Base-by-base conservation (phyloP, 192 early-diverging fungal genomes). In the Coemansia sp. region DNA sequence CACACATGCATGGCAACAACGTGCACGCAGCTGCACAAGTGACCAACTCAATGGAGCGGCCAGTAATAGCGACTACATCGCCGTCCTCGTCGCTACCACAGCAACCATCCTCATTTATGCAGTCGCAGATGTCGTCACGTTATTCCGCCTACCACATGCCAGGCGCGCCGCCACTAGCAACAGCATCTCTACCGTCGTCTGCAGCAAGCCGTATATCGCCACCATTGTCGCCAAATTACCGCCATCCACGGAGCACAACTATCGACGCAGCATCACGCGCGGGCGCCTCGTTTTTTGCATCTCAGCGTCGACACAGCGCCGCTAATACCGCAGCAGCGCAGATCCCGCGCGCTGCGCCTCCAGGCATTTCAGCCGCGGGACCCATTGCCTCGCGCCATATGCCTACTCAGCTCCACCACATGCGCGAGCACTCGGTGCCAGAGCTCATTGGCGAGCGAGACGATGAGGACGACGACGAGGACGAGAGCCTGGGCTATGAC, bases 91-190 rank as follows among this genome's bases (percentile, higher is more conserved):
- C 68, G 23, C 48, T 76, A 47, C 60, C 68, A 37, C 67, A 70
- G 52, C 54, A 70, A 48, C 54, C 57, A 21, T 35, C 72, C 54
- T 65, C 68, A 79, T 73, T 79, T 70, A 74, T 74, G 72, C 77
- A 79, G 58, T 64, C 76, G 32, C 64, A 64, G 50, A 45, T 62
- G 35, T 57, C 75, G 63, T 70, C 77, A 70, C 77, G 67, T 57
- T 74, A 70, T 67, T 61, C 64, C 10, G 72, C 77, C 45, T 79
- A 74, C 72, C 71, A 74, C 72, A 79, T 74, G 65, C 49, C 67
- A 27, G 65, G 57, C 37, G 39, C 65, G 52, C 35, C 76, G 48
- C 21, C 66, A 14, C 52, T 56, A 11, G 10, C 53, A 35, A 51
- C 70, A 23, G 29, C 41, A 23, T 55, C 63, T 23, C 39, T 48